phyloP scores from a whole-genome alignment of 495 filamentous ascomycete genomes.

The Penicillium herquei region DNA sequence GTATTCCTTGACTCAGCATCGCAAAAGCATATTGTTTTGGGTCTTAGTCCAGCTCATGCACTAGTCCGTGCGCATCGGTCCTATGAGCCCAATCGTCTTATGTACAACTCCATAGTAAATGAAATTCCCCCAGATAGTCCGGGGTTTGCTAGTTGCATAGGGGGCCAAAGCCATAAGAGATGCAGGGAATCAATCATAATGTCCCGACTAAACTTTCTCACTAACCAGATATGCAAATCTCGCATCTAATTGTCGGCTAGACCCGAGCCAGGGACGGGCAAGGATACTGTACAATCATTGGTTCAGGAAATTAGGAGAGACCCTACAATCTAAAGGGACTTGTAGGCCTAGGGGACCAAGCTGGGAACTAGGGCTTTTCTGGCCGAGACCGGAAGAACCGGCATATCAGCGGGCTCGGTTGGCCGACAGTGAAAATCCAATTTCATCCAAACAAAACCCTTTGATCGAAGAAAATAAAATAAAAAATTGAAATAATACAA shows the following conservation, averaged over 20 bases:
- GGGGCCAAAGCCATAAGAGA: background rate
- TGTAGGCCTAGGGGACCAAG: too few relatives aligned
- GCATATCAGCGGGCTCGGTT: conserved; percentile 9
- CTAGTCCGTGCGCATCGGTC: background rate
- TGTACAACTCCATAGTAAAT: background rate
- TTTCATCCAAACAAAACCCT: background rate
- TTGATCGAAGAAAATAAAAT: background rate
- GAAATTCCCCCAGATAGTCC: background rate
- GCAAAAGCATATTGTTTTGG: too few relatives aligned
- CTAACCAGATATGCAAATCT: background rate
- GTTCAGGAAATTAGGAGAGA: background rate
- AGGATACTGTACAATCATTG: background rate
- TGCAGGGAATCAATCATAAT: background rate
- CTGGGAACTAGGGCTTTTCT: background rate
- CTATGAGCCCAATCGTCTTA: background rate
- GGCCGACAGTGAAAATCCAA: background rate
- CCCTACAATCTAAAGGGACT: background rate
- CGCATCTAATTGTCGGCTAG: conserved; percentile 10
- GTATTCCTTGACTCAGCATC: too few relatives aligned
- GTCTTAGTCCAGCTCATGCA: background rate
- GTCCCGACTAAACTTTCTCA: background rate
- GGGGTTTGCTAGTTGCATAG: background rate
- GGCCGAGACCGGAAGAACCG: conserved; percentile 12
- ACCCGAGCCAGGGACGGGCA: conserved; percentile 13
- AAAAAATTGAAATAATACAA: background rate